Evolutionary conservation across 2,329 filamentous ascomycete species (phyloP).

Genomic region (Ramularia endophylla): DNA sequence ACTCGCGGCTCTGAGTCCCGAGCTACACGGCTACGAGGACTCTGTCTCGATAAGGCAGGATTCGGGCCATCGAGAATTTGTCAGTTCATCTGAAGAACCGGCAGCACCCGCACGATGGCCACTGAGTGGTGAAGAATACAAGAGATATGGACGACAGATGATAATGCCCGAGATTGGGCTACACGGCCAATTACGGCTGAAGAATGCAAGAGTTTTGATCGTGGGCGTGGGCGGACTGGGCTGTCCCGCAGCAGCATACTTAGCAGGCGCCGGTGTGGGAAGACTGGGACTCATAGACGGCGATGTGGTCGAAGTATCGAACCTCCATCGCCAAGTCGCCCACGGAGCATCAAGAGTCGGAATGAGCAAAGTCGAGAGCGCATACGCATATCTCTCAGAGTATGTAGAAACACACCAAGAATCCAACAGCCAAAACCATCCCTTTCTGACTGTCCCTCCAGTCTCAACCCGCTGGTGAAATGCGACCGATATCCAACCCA

Average conservation of each 20-base stretch:
- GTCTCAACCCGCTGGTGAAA: constrained; percentile 65
- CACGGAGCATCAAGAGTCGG: constrained; percentile 68
- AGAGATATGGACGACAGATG: constrained; percentile 83
- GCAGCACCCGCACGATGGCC: constrained; percentile 52
- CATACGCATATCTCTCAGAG: constrained; percentile 37
- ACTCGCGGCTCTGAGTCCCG: constrained; percentile 29
- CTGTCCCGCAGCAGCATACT: constrained; percentile 86
- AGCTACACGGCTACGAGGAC: background rate
- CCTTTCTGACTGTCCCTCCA: constrained; percentile 29
- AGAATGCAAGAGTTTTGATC: constrained; percentile 65
- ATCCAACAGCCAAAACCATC: background rate
- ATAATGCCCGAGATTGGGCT: constrained; percentile 79
- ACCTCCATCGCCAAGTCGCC: constrained; percentile 86
- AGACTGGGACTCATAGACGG: constrained; percentile 80
- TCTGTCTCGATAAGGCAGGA: constrained; percentile 20
- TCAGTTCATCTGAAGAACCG: constrained; percentile 9
- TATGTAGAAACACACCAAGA: constrained; percentile 28
- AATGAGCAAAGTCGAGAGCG: constrained; percentile 74
- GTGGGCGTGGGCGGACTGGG: constrained; percentile 86
- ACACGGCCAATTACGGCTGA: constrained; percentile 69
- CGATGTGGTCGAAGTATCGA: constrained; percentile 81
- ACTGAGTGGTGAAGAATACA: constrained; percentile 66
- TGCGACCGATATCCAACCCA: constrained; percentile 60
- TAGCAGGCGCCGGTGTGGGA: constrained; percentile 83
- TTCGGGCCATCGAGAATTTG: constrained; percentile 14